phyloP scores from a whole-genome alignment of 1,284 basidiomycete species.

The Cryptococcus jaspeensis region DNA sequence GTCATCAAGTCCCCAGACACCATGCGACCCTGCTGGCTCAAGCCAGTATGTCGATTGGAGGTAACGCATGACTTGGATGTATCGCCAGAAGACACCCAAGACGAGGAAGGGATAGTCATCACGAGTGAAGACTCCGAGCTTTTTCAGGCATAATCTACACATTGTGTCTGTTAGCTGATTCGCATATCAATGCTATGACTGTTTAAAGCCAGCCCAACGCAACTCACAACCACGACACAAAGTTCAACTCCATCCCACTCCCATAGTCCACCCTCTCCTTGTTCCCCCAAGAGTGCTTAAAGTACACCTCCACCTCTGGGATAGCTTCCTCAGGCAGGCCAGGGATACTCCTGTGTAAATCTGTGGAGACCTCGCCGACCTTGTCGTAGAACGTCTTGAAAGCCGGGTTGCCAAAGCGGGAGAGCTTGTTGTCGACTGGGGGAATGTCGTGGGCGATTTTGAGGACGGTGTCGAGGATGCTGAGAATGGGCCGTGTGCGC shows the following conservation, averaged over 20 bases:
- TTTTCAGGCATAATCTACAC: constrained; percentile 73
- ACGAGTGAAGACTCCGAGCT: constrained; percentile 65
- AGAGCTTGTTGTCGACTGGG: constrained; percentile 84
- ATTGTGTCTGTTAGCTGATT: background rate
- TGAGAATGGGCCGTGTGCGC: constrained; percentile 64
- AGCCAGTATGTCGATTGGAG: constrained; percentile 96
- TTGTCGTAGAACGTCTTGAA: constrained; percentile 90
- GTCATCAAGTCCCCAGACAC: constrained; percentile 97
- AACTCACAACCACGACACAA: constrained; percentile 90
- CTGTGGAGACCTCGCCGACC: constrained; percentile 56
- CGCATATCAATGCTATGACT: no score
- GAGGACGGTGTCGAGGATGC: constrained; percentile 68
- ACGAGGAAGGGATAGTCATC: constrained; percentile 77
- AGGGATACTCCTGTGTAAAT: constrained; percentile 60
- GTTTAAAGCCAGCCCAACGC: background rate
- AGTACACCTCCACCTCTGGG: constrained; percentile 73
- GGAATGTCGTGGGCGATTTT: constrained; percentile 68
- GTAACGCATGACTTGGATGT: constrained; percentile 82
- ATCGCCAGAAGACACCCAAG: constrained; percentile 88
- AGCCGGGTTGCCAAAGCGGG: constrained; percentile 95
- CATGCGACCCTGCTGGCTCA: constrained; percentile 95
- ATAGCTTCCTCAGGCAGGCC: constrained; percentile 61
- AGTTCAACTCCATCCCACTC: constrained; percentile 98
- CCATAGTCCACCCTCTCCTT: constrained; percentile 93
- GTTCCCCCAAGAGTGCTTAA: constrained; percentile 88